Evolutionary conservation across 257 asterid genomes (phyloP).

Genomic region (Penstemon davidsonii): DNA sequence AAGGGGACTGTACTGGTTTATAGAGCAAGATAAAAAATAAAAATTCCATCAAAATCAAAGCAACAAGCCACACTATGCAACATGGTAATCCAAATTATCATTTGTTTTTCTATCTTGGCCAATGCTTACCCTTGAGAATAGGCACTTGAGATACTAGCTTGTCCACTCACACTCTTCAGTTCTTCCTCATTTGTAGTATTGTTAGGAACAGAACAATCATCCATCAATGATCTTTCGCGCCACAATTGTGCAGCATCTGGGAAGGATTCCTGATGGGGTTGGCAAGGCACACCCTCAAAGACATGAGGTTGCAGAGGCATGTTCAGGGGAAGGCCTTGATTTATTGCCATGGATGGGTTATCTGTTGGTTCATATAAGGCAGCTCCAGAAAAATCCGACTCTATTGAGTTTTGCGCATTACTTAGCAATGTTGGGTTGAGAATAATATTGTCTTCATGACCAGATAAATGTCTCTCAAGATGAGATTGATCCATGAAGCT

Average conservation of each 20-base stretch:
- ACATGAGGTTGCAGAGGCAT: constrained; percentile 46
- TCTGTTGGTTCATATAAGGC: constrained; percentile 45
- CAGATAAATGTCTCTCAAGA: constrained; percentile 43
- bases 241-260: constrained; percentile 49
- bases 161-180: constrained; percentile 44
- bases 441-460: constrained; percentile 51
- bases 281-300: constrained; percentile 50
- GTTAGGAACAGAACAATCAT: constrained; percentile 45
- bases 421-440: constrained; percentile 40
- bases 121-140: constrained; percentile 78
- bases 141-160: constrained; percentile 49
- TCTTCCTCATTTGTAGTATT: constrained; percentile 47
- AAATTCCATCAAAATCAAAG: not conserved
- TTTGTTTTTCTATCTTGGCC: not conserved
- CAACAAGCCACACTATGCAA: constrained; percentile 18
- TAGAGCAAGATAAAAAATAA: constrained; percentile 1
- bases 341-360: constrained; percentile 38
- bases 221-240: constrained; percentile 45
- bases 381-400: constrained; percentile 46
- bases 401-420: constrained; percentile 51
- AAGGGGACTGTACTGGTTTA: not conserved
- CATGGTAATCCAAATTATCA: not conserved
- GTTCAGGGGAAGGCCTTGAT: constrained; percentile 44
- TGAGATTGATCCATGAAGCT: constrained; percentile 60
- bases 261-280: constrained; percentile 45